Conservation (phyloP, 306 rosid genomes). For the Quercus gilva region DNA sequence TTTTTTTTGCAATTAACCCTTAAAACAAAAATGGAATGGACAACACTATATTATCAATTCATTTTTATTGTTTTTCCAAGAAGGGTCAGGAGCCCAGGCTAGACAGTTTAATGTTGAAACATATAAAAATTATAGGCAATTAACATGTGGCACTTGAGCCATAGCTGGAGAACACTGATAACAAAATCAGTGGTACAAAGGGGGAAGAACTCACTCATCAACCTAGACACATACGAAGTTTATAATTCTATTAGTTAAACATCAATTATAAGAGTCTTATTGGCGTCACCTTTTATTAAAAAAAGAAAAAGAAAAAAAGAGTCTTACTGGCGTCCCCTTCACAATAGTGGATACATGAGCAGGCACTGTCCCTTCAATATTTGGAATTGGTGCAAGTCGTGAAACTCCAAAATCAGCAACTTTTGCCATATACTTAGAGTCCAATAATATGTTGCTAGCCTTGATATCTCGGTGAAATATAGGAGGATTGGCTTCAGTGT, state of each 20-base stretch:
- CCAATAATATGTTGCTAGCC: slow-evolving; percentile 85
- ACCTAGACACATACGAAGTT: neutral
- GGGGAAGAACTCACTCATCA: too few relatives aligned
- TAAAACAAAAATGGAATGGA: too few relatives aligned
- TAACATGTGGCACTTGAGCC: too few relatives aligned
- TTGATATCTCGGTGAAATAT: slow-evolving; percentile 90
- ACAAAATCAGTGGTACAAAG: too few relatives aligned
- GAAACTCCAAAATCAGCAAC: slow-evolving; percentile 94
- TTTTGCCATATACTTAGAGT: slow-evolving; percentile 59
- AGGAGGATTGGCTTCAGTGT: slow-evolving; percentile 91
- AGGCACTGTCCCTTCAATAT: slow-evolving; percentile 59
- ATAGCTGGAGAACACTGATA: too few relatives aligned
- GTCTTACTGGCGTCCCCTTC: slow-evolving; percentile 87
- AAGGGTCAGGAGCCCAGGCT: too few relatives aligned
- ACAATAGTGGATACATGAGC: slow-evolving; percentile 78
- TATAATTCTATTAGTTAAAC: neutral
- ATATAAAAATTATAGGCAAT: too few relatives aligned
- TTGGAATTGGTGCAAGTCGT: slow-evolving; percentile 63
- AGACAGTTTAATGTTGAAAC: too few relatives aligned
- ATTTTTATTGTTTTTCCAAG: too few relatives aligned
- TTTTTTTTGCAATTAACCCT: too few relatives aligned
- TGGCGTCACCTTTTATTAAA: slow-evolving; percentile 54
- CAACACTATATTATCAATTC: too few relatives aligned
- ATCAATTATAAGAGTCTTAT: slow-evolving; percentile 37
- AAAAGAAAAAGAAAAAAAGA: neutral